A percentile compares a stretch with the other conserved stretches of the same genome.
Conservation (phyloP, 1,139 yeast genomes). For the Kodamaea ohmeri region DNA sequence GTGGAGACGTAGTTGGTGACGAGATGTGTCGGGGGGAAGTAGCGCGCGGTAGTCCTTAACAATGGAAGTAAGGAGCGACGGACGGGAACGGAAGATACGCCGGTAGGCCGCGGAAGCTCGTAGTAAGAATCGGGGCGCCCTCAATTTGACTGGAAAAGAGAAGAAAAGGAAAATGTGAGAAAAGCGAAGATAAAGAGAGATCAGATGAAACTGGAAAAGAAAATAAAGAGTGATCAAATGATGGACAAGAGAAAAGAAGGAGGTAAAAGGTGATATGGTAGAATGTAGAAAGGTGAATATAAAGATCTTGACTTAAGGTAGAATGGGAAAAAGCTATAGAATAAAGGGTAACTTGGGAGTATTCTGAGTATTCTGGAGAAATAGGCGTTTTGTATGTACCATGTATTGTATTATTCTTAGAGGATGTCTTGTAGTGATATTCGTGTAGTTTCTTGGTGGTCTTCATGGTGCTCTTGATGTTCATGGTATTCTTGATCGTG, state of each 20-base stretch:
- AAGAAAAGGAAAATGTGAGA: neutral
- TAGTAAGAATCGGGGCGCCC: constrained; percentile 4
- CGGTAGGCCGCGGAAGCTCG: constrained; percentile 4
- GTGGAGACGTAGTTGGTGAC: constrained; percentile 8
- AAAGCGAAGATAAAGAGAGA: neutral
- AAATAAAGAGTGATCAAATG: neutral
- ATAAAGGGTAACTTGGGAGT: neutral
- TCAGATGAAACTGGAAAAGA: neutral
- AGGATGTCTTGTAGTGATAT: too few relatives aligned
- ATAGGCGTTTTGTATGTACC: too few relatives aligned
- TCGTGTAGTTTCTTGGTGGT: too few relatives aligned
- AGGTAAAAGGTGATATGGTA: too few relatives aligned
- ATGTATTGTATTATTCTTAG: too few relatives aligned
- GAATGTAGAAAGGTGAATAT: too few relatives aligned
- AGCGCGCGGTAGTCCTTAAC: constrained; percentile 13
- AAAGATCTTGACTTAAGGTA: too few relatives aligned
- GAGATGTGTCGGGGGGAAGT: constrained; percentile 5
- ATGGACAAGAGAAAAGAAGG: too few relatives aligned
- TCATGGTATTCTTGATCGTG: too few relatives aligned
- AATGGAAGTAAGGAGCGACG: constrained; percentile 7
- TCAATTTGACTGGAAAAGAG: neutral
- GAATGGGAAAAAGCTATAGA: too few relatives aligned
- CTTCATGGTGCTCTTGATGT: too few relatives aligned
- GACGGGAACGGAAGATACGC: constrained; percentile 3
- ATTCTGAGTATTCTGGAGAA: too few relatives aligned